These are phyloP conservation scores for Serpula lacrymans DNA, from an alignment of 768 basidiomycete genomes.

Conservation along the genomic window DNA sequence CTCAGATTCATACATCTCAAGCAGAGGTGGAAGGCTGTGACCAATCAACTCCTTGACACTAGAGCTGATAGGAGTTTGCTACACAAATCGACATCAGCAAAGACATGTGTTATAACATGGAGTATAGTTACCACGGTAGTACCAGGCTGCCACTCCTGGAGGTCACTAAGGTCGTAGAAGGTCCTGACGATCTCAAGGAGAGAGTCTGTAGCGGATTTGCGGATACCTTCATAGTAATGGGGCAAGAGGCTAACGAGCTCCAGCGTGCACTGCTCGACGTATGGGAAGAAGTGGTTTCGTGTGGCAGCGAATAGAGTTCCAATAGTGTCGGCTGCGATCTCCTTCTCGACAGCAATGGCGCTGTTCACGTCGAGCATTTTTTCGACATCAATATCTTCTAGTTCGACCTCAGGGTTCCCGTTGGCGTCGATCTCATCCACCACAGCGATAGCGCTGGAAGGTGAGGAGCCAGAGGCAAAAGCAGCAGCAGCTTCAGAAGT, in stretches of 20 bases:
- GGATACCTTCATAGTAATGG: constrained; percentile 97
- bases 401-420: constrained; percentile 56
- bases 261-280: constrained; percentile 76
- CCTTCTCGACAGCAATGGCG: constrained; percentile 97
- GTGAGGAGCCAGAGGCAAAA: constrained; percentile 73
- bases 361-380: constrained; percentile 91
- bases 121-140: constrained; percentile 49
- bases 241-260: constrained; percentile 75
- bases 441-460: constrained; percentile 64
- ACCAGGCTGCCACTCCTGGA: constrained; percentile 81
- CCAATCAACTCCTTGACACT: constrained; percentile 78
- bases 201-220: constrained; percentile 88
- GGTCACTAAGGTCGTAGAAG: constrained; percentile 86
- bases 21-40: constrained; percentile 66
- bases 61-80: constrained; percentile 51
- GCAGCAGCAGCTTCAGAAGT: constrained; percentile 53
- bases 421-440: constrained; percentile 53
- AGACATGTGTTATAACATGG: not conserved
- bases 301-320: constrained; percentile 87
- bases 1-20: constrained; percentile 91
- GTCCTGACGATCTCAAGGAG: constrained; percentile 86
- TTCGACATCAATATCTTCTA: constrained; percentile 80
- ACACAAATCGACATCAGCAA: constrained; percentile 9
- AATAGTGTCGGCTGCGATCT: constrained; percentile 96
- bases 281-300: constrained; percentile 83